Percentiles rank a stretch among this genome's conserved stretches.
Evolutionary conservation across 129 eudicot genomes (phyloP).

Genomic region (Helichrysum umbraculigerum): DNA sequence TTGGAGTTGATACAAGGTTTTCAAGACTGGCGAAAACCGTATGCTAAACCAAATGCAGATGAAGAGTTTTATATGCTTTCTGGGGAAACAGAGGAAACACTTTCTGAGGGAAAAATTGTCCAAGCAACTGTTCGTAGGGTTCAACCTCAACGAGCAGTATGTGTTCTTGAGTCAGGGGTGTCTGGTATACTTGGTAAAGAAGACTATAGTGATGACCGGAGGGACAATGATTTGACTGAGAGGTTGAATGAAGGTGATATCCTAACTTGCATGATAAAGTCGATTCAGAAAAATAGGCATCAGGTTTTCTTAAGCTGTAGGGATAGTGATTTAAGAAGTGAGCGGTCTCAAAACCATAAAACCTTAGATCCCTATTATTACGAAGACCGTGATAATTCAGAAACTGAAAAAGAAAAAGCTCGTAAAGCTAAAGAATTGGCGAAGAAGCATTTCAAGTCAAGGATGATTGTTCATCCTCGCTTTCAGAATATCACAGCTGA

Average conservation of each 20-base stretch:
- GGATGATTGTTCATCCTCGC: conserved; percentile 97
- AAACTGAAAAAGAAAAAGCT: conserved; percentile 54
- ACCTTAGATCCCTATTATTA: conserved; percentile 65
- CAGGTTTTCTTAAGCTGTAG: conserved; percentile 71
- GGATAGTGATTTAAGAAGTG: conserved; percentile 70
- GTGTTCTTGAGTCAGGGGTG: conserved; percentile 81
- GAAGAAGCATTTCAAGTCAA: conserved; percentile 78
- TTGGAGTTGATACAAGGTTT: conserved; percentile 87
- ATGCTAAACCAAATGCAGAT: conserved; percentile 53
- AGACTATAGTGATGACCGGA: conserved; percentile 79
- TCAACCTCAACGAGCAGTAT: conserved; percentile 67
- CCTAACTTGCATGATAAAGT: conserved; percentile 65
- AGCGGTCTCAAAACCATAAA: conserved; percentile 36
- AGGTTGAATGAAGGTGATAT: conserved; percentile 84
- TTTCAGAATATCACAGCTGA: conserved; percentile 88
- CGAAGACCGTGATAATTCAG: conserved; percentile 63
- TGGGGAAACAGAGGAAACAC: conserved; percentile 78
- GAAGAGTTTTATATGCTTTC: conserved; percentile 83
- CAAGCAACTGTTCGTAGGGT: conserved; percentile 91
- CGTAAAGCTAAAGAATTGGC: conserved; percentile 84
- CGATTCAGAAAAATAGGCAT: conserved; percentile 50
- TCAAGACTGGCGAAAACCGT: conserved; percentile 77
- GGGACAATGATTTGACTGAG: conserved; percentile 73
- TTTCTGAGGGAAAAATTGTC: conserved; percentile 82
- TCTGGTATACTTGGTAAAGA: conserved; percentile 70